These are phyloP conservation scores for Blastobotrys terrestris DNA, from an alignment of 805 yeast genomes.

Conservation along the genomic window DNA sequence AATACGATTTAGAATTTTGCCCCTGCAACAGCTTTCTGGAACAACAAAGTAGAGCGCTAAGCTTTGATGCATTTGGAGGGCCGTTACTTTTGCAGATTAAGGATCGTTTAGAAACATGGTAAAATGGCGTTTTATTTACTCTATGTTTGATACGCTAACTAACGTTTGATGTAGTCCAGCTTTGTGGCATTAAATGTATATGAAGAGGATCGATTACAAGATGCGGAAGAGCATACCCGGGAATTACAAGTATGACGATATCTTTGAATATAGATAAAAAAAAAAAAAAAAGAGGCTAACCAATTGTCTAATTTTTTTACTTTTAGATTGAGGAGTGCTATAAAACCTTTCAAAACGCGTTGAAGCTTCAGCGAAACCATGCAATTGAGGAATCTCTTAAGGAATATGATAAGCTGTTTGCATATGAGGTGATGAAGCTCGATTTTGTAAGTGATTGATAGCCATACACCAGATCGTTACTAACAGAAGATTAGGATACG, in stretches of 20 bases:
- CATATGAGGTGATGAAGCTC: conserved; percentile 54
- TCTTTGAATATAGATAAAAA: too few relatives aligned
- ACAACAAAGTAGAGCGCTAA: too few relatives aligned
- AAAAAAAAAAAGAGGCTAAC: background rate
- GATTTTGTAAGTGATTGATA: conserved; percentile 11
- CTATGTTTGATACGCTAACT: background rate
- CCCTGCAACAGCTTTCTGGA: too few relatives aligned
- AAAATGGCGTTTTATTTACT: background rate
- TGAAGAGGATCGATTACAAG: conserved; percentile 61
- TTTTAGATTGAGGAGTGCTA: conserved; percentile 67
- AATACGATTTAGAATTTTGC: too few relatives aligned
- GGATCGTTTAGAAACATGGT: background rate
- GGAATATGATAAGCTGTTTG: conserved; percentile 57
- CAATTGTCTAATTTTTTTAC: background rate
- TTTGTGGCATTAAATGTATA: conserved; percentile 75
- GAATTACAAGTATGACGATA: conserved; percentile 58
- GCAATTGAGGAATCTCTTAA: conserved; percentile 45
- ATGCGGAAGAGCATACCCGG: conserved; percentile 83
- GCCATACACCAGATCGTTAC: background rate
- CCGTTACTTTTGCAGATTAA: too few relatives aligned
- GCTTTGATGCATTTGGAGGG: too few relatives aligned
- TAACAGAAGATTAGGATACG: conserved; percentile 14
- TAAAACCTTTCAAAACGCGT: conserved; percentile 64
- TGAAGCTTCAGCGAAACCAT: conserved; percentile 50
- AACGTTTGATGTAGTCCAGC: conserved; percentile 40